Percentiles rank a stretch among this genome's conserved stretches.
Conservation (phyloP, 2,329 filamentous ascomycete species). For the Sporothrix curviconia region DNA sequence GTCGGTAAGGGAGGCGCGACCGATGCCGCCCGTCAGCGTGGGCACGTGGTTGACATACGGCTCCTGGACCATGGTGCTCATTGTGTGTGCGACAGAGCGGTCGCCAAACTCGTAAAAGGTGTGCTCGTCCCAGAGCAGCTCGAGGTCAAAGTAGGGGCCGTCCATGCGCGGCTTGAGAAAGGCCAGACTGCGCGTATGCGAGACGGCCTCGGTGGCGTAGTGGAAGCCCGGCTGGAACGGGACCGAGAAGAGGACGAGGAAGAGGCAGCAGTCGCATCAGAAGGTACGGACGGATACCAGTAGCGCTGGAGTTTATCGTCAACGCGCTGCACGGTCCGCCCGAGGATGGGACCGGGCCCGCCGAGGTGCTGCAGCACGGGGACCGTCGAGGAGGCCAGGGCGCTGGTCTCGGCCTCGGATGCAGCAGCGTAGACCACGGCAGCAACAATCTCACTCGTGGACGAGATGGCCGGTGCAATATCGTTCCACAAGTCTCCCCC, state of each 20-base stretch:
- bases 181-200: conserved; percentile 58
- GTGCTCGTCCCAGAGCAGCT: conserved; percentile 74
- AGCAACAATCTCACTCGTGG: conserved; percentile 12
- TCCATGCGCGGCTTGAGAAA: conserved; percentile 58
- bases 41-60: conserved; percentile 68
- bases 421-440: conserved; percentile 21
- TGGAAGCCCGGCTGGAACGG: conserved; percentile 12
- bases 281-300: background rate
- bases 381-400: background rate
- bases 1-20: conserved; percentile 51
- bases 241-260: conserved; percentile 8
- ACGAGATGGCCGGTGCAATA: no score
- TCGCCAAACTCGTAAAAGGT: conserved; percentile 64
- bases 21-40: conserved; percentile 62
- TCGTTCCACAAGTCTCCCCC: no score
- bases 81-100: conserved; percentile 62
- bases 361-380: conserved; percentile 5
- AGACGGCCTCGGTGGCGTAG: conserved; percentile 43
- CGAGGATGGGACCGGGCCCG: background rate
- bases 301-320: background rate
- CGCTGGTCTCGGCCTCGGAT: background rate
- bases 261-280: no score
- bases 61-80: conserved; percentile 72
- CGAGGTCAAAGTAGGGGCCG: conserved; percentile 66
- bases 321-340: background rate